A percentile compares a stretch with the other conserved stretches of the same genome.
Conservation (phyloP, 1,139 yeast species). For the Saccharomyces pastorianus region DNA sequence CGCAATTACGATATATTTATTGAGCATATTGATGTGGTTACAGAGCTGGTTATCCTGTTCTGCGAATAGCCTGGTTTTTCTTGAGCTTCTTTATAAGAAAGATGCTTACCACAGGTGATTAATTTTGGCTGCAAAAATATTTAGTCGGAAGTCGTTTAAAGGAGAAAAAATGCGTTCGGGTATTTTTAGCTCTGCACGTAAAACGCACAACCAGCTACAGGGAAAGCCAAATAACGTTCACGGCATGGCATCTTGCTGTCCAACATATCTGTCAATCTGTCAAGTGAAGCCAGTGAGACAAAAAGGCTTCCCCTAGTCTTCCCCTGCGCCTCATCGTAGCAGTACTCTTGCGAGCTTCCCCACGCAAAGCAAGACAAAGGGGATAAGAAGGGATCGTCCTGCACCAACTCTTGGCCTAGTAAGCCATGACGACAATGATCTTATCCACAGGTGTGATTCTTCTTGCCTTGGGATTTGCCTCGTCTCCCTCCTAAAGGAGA, state of each 20-base stretch:
- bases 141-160: not conserved
- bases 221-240: too few species aligned
- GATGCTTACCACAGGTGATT: not conserved
- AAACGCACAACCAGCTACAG: not conserved
- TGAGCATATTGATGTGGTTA: not conserved
- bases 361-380: not conserved
- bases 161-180: not conserved
- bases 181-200: not conserved
- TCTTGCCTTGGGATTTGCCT: not conserved
- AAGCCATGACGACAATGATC: not conserved
- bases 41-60: not conserved
- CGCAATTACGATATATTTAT: not conserved
- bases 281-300: not conserved
- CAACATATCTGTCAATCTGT: not conserved
- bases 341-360: not conserved
- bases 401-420: not conserved
- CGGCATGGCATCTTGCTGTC: too few species aligned
- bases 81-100: not conserved
- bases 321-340: not conserved
- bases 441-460: not conserved
- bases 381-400: not conserved
- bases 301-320: not conserved
- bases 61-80: not conserved
- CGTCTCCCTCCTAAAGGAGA: not conserved
- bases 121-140: not conserved